phyloP scores from a whole-genome alignment of 495 filamentous ascomycete genomes.

The Astrothelium subdiscretum region DNA sequence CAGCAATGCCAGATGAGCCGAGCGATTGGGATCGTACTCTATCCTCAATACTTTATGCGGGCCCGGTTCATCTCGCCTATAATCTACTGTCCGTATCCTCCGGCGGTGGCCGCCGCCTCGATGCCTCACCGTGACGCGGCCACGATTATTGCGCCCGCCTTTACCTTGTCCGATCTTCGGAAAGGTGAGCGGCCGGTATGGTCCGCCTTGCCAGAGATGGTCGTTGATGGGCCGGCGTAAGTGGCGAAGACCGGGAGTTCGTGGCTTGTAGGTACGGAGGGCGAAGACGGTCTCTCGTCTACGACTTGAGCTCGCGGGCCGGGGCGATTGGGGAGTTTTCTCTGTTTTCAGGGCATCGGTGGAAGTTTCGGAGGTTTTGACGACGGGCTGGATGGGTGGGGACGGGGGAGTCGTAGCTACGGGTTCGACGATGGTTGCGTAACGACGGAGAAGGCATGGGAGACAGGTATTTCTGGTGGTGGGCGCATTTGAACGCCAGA shows the following conservation, averaged over 20 bases:
- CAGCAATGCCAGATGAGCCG: conserved; percentile 82
- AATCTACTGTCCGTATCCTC: conserved; percentile 84
- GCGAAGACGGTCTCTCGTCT: conserved; percentile 31
- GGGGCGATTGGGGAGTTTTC: conserved; percentile 9
- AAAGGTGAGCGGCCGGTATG: conserved; percentile 70
- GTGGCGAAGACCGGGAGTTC: conserved; percentile 89
- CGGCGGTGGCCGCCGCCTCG: conserved; percentile 82
- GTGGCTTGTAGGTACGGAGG: conserved; percentile 82
- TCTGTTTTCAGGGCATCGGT: conserved; percentile 11
- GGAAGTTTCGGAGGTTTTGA: conserved; percentile 23
- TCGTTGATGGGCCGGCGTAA: conserved; percentile 85
- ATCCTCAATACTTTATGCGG: conserved; percentile 83
- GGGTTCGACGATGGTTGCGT: conserved; percentile 41
- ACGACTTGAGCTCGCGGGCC: conserved; percentile 14
- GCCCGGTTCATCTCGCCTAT: conserved; percentile 60
- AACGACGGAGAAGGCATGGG: conserved; percentile 39
- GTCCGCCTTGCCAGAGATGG: conserved; percentile 88
- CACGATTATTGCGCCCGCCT: conserved; percentile 83
- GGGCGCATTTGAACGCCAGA: conserved; percentile 35
- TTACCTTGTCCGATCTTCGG: conserved; percentile 83
- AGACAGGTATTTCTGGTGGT: conserved; percentile 25
- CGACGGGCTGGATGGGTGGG: conserved; percentile 5
- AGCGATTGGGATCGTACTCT: conserved; percentile 89
- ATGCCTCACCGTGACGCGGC: conserved; percentile 77
- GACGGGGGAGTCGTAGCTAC: not conserved